Conservation (phyloP, 2,329 filamentous ascomycete genomes). For the Sarocladium oryzae region DNA sequence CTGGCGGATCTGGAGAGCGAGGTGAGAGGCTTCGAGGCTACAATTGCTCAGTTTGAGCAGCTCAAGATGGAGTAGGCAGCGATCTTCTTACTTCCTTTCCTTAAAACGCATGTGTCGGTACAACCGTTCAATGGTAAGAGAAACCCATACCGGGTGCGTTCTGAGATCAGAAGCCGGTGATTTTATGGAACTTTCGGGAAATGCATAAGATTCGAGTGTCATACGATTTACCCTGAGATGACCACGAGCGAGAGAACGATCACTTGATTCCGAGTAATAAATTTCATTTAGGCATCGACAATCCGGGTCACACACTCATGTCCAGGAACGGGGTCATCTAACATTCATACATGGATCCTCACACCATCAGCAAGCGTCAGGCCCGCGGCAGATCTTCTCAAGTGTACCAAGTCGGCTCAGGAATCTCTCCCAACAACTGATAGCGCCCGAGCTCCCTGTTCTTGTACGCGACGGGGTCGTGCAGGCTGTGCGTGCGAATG, state of each 20-base stretch:
- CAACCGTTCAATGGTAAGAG: no score
- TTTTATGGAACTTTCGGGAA: no score
- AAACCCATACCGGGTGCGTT: no score
- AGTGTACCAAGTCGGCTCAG: conserved; percentile 56
- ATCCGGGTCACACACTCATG: background rate
- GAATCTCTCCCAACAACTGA: conserved; percentile 45
- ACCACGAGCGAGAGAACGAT: no score
- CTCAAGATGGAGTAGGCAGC: conserved; percentile 54
- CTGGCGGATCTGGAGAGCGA: conserved; percentile 64
- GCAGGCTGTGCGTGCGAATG: conserved; percentile 57
- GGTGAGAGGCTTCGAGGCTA: conserved; percentile 62
- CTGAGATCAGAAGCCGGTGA: no score
- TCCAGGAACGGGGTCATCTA: background rate
- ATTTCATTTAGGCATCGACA: background rate
- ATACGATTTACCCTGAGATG: no score
- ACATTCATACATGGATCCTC: no score
- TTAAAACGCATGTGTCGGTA: no score
- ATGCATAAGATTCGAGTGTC: no score
- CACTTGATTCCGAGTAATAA: background rate
- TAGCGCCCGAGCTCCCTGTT: conserved; percentile 52
- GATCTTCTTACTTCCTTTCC: no score
- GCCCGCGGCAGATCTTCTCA: conserved; percentile 17
- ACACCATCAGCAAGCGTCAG: background rate
- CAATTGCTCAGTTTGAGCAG: conserved; percentile 69
- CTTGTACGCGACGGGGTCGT: conserved; percentile 60